These are phyloP conservation scores for Ajuga reptans DNA, from an alignment of 305 asterid genomes.

Conservation along the genomic window DNA sequence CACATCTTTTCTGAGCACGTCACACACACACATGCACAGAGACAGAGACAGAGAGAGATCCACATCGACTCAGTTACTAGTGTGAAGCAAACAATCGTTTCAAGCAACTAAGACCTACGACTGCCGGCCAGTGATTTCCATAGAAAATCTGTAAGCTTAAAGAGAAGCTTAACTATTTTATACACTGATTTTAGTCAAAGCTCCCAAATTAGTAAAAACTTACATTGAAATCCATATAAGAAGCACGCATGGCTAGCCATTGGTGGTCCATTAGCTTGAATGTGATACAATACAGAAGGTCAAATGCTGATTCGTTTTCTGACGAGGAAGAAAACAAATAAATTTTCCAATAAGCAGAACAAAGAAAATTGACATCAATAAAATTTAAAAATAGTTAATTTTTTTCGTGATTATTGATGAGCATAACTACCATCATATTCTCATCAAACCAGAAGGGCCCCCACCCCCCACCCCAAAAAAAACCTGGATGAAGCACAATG, in stretches of 20 bases:
- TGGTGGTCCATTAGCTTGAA: constrained; percentile 92
- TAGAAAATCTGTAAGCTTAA: not conserved
- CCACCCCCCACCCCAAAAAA: too few species aligned
- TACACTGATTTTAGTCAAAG: not conserved
- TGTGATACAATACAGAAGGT: constrained; percentile 80
- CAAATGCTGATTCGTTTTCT: constrained; percentile 92
- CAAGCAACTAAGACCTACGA: not conserved
- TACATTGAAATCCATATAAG: constrained; percentile 96
- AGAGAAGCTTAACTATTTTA: not conserved
- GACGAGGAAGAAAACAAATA: constrained; percentile 18
- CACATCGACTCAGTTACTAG: not conserved
- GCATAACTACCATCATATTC: not conserved
- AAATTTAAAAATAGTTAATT: not conserved
- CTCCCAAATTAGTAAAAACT: constrained; percentile 20
- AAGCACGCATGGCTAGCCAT: constrained; percentile 94
- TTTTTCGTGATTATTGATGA: not conserved
- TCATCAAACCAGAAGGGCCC: not conserved
- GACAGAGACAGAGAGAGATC: too few species aligned
- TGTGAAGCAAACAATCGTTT: not conserved
- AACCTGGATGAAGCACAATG: not conserved
- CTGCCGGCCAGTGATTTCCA: not conserved
- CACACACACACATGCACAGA: not conserved
- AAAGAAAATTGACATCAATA: not conserved
- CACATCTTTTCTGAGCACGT: not conserved
- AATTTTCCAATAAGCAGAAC: constrained; percentile 9